Base-by-base conservation (phyloP, 129 eudicot genomes). In the Chrysanthemum makinoi region DNA sequence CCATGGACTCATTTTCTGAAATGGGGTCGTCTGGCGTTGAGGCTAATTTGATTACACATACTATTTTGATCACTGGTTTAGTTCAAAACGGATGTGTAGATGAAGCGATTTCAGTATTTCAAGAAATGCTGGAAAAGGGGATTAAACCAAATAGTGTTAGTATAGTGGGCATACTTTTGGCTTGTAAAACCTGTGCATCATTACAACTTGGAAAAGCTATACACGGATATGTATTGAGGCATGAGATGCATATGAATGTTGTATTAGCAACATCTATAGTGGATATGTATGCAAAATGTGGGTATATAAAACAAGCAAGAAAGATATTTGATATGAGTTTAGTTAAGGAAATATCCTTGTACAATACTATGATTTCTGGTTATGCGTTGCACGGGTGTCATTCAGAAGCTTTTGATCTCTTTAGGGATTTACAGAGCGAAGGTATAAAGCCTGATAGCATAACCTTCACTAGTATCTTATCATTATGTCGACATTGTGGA, bases 281-380 rank as follows among this genome's bases (percentile, higher is more conserved):
- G 22, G 86, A 89, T 50, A 92, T 92, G 98, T 92, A 89, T 72
- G 88, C 91, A 30, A 87, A 89, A 78, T 92, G 98, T 64, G 98
- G 96, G 66, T 83, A 75, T 44, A 54, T 89, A 75, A 50, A 57
- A 60, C 77, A 77, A 56, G 89, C 96, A 2, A 72, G 71, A 76
- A 70, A 55, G 68, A 81, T 92, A 6, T 89, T 89, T 52, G 79
- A 80, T 22, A 50, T 30, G 63, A 75, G 73, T 64, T 44, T 51
- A 46, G 44, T 54, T 51, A 85, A 82, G 64, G 80, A 75, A 70
- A 62, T 88, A 58, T 79, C 91, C 0, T 81, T 86, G 57, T 88
- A 84, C 81, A 91, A 91, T 39, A 79, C 83, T 4, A 86, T 88
- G 96, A 80, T 91, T 57, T 80, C 88, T 26, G 85, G 85, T 70